Evolutionary conservation across 495 filamentous ascomycete genomes (phyloP), one percentile per base, ranked within the genome.

Genomic region (Echria macrotheca): DNA sequence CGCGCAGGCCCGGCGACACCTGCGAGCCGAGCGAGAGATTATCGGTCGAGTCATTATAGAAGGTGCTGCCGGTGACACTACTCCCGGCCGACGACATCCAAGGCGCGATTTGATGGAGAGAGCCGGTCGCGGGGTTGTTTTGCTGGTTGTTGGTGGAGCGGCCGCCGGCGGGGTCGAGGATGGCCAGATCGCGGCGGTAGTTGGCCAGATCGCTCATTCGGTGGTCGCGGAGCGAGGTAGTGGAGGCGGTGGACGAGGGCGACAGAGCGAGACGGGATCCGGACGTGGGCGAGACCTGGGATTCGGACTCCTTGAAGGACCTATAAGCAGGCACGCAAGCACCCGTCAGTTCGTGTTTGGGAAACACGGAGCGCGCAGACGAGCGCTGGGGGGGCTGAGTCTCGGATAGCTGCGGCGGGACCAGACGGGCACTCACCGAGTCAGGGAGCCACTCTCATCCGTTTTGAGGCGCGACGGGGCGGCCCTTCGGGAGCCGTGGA

Each of bases 171-270:
- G 77, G 78, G 42, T 86, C 81, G 39, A 86, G 68, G 19, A 83
- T 80, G 39, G 81, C 77, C n/a, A 87, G 76, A 49, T 87, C 82
- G 61, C 82, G 81, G 52, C 83, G 80, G 57, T 88, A 81, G 59
- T 81, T 79, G 55, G 71, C 69, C 50, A 85, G 72, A 47, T 46
- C 44, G 44, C 44, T 46, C 44, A 36, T 46, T 10, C 44, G 44
- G 44, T 46, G 42, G 18, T 32, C 26, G 60, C 72, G 71, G 19
- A 69, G 52, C 47, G 76, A 59, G 44, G 65, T 61, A 56, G 67
- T 73, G 43, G 73, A 70, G 47, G 69, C 59, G 36, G 61, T 67
- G 37, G 73, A 73, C 36, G 73, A 61, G 10, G 75, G 71, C 11
- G 76, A 77, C 41, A 73, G 65, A 28, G 69, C 67, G 39, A 68